Conservation (phyloP, 441 rosid species). For the Brassica balearica region DNA sequence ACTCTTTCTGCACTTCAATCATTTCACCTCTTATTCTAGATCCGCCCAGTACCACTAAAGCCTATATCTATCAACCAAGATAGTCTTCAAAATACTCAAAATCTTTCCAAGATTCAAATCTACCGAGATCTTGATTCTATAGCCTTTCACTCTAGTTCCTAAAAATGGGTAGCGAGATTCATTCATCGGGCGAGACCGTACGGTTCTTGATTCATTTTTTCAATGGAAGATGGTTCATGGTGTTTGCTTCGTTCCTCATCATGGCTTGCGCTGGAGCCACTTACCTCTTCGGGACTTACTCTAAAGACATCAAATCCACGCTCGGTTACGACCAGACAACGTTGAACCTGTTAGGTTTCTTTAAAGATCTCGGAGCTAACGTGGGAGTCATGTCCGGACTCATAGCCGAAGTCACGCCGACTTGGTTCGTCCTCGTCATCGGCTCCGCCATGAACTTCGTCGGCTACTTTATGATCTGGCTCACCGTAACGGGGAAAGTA, state of each 20-base stretch:
- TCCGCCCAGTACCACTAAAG: neutral
- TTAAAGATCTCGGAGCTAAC: conserved; percentile 85
- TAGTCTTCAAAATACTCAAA: conserved; percentile 8
- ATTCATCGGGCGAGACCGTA: conserved; percentile 22
- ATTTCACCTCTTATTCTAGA: conserved; percentile 17
- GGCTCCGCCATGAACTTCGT: conserved; percentile 81
- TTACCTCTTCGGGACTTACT: conserved; percentile 69
- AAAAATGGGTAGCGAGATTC: conserved; percentile 28
- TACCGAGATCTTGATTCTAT: conserved; percentile 24
- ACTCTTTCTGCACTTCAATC: conserved; percentile 24
- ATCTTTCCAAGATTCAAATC: conserved; percentile 15
- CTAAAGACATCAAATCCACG: conserved; percentile 60
- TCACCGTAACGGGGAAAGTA: conserved; percentile 66
- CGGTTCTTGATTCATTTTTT: conserved; percentile 50
- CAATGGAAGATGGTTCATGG: conserved; percentile 72
- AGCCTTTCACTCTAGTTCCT: conserved; percentile 14
- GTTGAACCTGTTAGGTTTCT: conserved; percentile 74
- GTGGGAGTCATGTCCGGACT: conserved; percentile 82
- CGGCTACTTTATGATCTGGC: conserved; percentile 90
- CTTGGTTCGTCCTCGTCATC: conserved; percentile 75
- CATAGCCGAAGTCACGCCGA: conserved; percentile 78
- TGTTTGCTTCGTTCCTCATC: conserved; percentile 71
- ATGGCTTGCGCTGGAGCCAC: conserved; percentile 82
- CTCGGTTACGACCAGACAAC: conserved; percentile 91
- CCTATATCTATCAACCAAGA: conserved; percentile 11